phyloP scores from a whole-genome alignment of 441 rosid species.

The Populus trichocarpa region DNA sequence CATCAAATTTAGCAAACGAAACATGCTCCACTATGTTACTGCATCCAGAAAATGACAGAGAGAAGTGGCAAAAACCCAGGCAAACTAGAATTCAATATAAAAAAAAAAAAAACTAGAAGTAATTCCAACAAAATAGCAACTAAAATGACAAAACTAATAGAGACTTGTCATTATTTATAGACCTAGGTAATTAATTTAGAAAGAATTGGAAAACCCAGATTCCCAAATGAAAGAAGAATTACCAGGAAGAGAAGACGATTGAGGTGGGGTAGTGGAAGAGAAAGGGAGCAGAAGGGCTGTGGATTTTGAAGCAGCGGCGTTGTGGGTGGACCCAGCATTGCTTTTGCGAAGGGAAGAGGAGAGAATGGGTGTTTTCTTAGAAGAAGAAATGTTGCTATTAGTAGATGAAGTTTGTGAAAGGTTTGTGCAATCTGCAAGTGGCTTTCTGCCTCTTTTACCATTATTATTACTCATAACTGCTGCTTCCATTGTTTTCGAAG shows the following conservation, averaged over 20 bases:
- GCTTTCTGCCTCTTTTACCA: not conserved
- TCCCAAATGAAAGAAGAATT: not conserved
- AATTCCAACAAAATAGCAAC: not conserved
- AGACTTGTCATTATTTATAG: not conserved
- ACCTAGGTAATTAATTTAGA: too few species aligned
- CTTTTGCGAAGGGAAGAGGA: not conserved
- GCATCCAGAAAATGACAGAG: too few species aligned
- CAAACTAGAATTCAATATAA: not conserved
- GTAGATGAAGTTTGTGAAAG: constrained; percentile 26
- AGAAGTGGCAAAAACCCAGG: not conserved
- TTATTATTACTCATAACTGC: not conserved
- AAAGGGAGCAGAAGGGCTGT: not conserved
- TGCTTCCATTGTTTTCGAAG: not conserved
- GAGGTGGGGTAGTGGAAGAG: not conserved
- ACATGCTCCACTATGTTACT: not conserved
- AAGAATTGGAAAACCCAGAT: not conserved
- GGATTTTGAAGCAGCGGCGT: not conserved
- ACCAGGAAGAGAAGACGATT: not conserved
- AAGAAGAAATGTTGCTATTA: constrained; percentile 16
- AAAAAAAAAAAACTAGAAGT: not conserved
- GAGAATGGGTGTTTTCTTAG: constrained; percentile 29
- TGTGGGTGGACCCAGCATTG: not conserved
- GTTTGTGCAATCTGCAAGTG: constrained; percentile 21
- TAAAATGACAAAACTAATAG: not conserved
- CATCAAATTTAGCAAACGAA: not conserved